Evolutionary conservation across 148 eudicot species (phyloP).

Genomic region (Euryodendron excelsum): DNA sequence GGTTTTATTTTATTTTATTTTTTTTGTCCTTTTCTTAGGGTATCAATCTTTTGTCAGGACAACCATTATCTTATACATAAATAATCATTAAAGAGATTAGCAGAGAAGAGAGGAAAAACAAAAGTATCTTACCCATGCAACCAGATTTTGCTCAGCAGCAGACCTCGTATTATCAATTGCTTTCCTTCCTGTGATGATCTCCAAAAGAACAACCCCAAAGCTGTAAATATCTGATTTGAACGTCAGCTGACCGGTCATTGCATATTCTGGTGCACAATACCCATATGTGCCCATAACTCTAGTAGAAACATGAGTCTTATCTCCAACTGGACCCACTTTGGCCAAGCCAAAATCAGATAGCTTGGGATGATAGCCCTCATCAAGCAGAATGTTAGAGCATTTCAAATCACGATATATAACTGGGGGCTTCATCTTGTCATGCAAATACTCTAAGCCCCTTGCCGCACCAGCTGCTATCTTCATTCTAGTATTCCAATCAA

Average conservation of each 20-base stretch:
- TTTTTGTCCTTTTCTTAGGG: no score
- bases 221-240: slow-evolving; percentile 85
- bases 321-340: slow-evolving; percentile 80
- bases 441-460: slow-evolving; percentile 79
- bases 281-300: slow-evolving; percentile 92
- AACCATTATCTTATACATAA: background rate
- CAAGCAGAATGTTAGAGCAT: slow-evolving; percentile 79
- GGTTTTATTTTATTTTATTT: background rate
- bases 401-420: slow-evolving; percentile 88
- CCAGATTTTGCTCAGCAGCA: slow-evolving; percentile 58
- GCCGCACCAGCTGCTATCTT: slow-evolving; percentile 94
- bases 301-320: slow-evolving; percentile 78
- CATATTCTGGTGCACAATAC: slow-evolving; percentile 86
- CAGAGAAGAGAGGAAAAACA: background rate
- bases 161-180: slow-evolving; percentile 47
- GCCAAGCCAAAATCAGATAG: slow-evolving; percentile 88
- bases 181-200: slow-evolving; percentile 74
- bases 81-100: slow-evolving; percentile 10
- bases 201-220: slow-evolving; percentile 82
- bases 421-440: slow-evolving; percentile 72
- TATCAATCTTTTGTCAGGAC: background rate
- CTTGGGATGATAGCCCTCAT: slow-evolving; percentile 65
- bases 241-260: slow-evolving; percentile 89
- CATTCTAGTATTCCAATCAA: slow-evolving; percentile 88
- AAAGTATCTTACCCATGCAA: slow-evolving; percentile 65